These are phyloP conservation scores for Colletotrichum sp. DNA, from an alignment of 2,329 filamentous ascomycete species.

Conservation along the genomic window DNA sequence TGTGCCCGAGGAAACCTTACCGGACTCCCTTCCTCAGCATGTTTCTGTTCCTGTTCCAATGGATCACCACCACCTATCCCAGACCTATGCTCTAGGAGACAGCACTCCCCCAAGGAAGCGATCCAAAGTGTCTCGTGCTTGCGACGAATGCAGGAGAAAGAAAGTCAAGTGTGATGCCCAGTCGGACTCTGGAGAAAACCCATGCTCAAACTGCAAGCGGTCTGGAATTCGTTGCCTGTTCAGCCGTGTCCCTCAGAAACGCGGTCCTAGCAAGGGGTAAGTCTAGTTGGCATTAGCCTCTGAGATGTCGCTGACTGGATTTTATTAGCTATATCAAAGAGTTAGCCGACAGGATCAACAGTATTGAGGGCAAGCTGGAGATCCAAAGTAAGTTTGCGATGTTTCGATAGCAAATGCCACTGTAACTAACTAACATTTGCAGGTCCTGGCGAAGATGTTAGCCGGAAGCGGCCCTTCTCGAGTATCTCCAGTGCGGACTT, in stretches of 20 bases:
- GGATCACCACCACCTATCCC: conserved; percentile 38
- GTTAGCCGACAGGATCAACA: conserved; percentile 82
- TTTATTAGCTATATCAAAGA: conserved; percentile 84
- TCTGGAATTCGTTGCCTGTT: conserved; percentile 82
- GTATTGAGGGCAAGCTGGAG: conserved; percentile 79
- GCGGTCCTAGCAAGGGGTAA: conserved; percentile 87
- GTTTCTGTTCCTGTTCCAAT: conserved; percentile 32
- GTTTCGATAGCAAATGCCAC: not conserved
- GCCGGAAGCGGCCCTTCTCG: conserved; percentile 39
- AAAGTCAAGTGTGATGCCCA: conserved; percentile 89
- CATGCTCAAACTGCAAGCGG: conserved; percentile 82
- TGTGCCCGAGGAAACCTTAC: conserved; percentile 39
- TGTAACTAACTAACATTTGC: not conserved
- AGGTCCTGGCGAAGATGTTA: conserved; percentile 23
- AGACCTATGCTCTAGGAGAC: conserved; percentile 53
- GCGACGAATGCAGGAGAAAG: conserved; percentile 87
- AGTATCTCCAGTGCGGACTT: conserved; percentile 41
- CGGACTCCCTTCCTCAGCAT: conserved; percentile 38
- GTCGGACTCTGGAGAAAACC: conserved; percentile 73
- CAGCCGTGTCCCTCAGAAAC: conserved; percentile 85
- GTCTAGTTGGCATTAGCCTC: conserved; percentile 17
- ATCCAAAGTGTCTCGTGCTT: conserved; percentile 86
- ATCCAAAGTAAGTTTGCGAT: conserved; percentile 39
- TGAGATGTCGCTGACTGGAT: conserved; percentile 17
- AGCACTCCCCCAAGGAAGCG: conserved; percentile 74